Base-by-base conservation (phyloP, 140 eudicot species). In the Anethum foeniculum region DNA sequence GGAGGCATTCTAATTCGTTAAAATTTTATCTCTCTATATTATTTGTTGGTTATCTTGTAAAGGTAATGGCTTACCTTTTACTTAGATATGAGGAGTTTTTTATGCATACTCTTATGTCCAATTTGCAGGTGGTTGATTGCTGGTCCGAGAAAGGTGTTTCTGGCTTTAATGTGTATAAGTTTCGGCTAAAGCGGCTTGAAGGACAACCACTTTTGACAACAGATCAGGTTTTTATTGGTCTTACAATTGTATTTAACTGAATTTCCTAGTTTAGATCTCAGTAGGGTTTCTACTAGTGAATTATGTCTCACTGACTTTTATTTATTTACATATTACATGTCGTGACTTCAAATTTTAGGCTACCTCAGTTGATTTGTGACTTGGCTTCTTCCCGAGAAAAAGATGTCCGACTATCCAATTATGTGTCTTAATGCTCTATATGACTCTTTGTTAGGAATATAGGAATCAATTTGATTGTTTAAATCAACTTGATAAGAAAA, bases 131-230 rank as follows among this genome's bases (percentile, higher is more conserved):
- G 76, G 89, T 79, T 10, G 83, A 81, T 3, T 89, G 86, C 64
- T 95, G 99, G 99, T 91, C 99, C 0, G 99, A 95, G 82, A 90
- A 87, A 76, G 99, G 99, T 28, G 84, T 88, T 34, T 92, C 99
- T 43, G 99, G 97, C 0, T 93, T 81, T 76, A 91, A 93, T 23
- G 99, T 95, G 43, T 95, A 54, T 78, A 95, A 95, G 82, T 95
- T 90, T 77, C 89, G 83, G 41, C 76, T 95, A 56, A 88, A 89
- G 85, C 93, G 99, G 75, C 76, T 92, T 21, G 97, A 86, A 65
- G 97, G 93, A 32, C 99, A 95, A 52, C 97, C 99, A 80, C 84
- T 86, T 25, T 60, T 95, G 84, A 82, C 89, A 41, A 92, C 97
- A 2, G 84, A 91, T 77, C 98, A 95, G 97, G 99, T 95, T 80